A percentile compares a stretch with the other conserved stretches of the same genome.
These are phyloP conservation scores for Entoloma clypeatum DNA, from an alignment of 1,284 basidiomycete genomes.

Conservation along the genomic window DNA sequence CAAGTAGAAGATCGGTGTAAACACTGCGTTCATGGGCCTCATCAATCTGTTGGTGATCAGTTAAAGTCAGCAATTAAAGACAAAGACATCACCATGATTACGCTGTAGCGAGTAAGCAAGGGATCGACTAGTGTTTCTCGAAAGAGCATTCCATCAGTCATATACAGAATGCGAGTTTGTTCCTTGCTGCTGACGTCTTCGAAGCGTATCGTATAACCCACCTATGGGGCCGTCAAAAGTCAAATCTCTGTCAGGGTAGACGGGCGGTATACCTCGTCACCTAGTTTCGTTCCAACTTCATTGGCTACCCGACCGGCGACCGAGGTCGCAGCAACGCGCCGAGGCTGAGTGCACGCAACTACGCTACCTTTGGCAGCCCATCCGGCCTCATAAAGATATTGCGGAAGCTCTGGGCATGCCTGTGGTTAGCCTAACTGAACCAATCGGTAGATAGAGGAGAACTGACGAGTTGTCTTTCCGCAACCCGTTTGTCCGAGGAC, in stretches of 20 bases:
- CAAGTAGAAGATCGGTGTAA: slow-evolving; percentile 91
- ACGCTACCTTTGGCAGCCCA: slow-evolving; percentile 80
- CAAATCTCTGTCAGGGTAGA: background rate
- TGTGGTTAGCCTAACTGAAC: slow-evolving; percentile 13
- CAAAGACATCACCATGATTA: slow-evolving; percentile 73
- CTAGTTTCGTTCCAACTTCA: slow-evolving; percentile 85
- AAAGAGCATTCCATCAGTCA: slow-evolving; percentile 98
- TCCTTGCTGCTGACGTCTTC: slow-evolving; percentile 86
- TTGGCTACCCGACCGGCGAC: slow-evolving; percentile 88
- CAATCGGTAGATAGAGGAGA: slow-evolving; percentile 2
- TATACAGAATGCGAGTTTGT: slow-evolving; percentile 88
- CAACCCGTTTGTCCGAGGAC: slow-evolving; percentile 96
- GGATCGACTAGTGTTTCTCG: slow-evolving; percentile 91
- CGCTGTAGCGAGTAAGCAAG: slow-evolving; percentile 85
- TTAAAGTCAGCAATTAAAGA: slow-evolving; percentile 7
- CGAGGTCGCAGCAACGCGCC: slow-evolving; percentile 92
- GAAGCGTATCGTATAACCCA: slow-evolving; percentile 97
- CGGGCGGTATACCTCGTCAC: slow-evolving; percentile 71
- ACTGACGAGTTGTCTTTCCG: slow-evolving; percentile 94
- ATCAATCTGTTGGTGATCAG: slow-evolving; percentile 63
- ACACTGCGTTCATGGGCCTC: slow-evolving; percentile 96
- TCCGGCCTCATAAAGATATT: slow-evolving; percentile 88
- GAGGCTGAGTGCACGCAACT: slow-evolving; percentile 90
- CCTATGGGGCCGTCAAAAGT: slow-evolving; percentile 41
- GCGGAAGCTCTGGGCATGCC: slow-evolving; percentile 81